These are phyloP conservation scores for Lipomyces yamanashiensis DNA, from an alignment of 805 yeast species.

Conservation along the genomic window DNA sequence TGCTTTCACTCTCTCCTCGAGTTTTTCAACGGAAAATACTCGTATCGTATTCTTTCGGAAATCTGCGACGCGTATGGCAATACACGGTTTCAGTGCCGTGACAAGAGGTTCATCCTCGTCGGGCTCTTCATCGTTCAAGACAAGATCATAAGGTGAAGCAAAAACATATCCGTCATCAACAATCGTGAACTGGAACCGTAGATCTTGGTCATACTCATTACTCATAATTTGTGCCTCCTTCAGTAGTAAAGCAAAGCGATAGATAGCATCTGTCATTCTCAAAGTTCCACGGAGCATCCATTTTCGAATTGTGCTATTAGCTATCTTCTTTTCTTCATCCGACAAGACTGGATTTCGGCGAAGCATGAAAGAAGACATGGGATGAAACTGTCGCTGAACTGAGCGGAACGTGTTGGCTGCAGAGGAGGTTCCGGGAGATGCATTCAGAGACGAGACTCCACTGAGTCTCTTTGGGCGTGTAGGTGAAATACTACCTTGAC, in stretches of 20 bases:
- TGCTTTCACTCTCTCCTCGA: conserved; percentile 24
- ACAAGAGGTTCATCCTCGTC: conserved; percentile 27
- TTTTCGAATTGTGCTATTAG: conserved; percentile 4
- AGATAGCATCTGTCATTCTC: conserved; percentile 30
- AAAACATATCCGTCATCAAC: conserved; percentile 25
- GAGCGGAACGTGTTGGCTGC: conserved; percentile 2
- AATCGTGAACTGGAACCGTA: conserved; percentile 41
- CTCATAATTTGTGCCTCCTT: conserved; percentile 47
- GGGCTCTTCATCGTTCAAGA: conserved; percentile 31
- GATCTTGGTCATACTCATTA: conserved; percentile 43
- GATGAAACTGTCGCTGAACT: neutral
- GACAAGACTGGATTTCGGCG: conserved; percentile 23
- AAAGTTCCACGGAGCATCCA: conserved; percentile 23
- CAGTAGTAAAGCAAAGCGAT: conserved; percentile 26
- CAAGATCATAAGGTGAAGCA: conserved; percentile 33
- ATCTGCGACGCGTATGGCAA: conserved; percentile 38
- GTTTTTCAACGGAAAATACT: conserved; percentile 31
- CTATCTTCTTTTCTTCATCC: conserved; percentile 20
- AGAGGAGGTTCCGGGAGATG: conserved; percentile 3
- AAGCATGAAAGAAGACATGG: conserved; percentile 4
- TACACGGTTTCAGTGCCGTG: conserved; percentile 30
- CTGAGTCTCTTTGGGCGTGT: conserved; percentile 2
- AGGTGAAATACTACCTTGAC: conserved; percentile 8
- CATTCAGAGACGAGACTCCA: neutral
- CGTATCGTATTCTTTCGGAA: conserved; percentile 23